Percentiles rank a stretch among this genome's conserved stretches.
These are phyloP conservation scores for Gigaspora rosea DNA, from an alignment of 192 early-diverging fungal species.

Conservation along the genomic window DNA sequence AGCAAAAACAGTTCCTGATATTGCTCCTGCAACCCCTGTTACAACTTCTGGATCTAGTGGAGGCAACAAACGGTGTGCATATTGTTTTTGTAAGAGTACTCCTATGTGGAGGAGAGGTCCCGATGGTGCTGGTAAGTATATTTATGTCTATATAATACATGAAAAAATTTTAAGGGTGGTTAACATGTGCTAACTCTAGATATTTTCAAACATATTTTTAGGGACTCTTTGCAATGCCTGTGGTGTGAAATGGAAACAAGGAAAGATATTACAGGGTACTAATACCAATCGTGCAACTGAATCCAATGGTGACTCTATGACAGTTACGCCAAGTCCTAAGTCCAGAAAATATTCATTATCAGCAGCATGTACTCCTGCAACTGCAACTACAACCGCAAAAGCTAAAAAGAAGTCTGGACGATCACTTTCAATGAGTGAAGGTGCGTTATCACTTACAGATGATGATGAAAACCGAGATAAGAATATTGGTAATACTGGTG, in stretches of 20 bases:
- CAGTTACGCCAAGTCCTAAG: background rate
- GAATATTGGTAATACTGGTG: background rate
- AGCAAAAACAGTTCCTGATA: constrained; percentile 7
- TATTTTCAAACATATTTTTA: background rate
- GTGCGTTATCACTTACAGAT: constrained; percentile 10
- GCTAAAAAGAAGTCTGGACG: constrained; percentile 2
- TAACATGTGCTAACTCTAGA: background rate
- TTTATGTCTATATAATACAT: background rate
- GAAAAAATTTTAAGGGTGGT: background rate
- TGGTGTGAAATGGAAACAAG: constrained; percentile 82
- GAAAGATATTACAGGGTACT: constrained; percentile 63
- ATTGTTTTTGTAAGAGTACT: constrained; percentile 66
- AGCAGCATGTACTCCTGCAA: background rate
- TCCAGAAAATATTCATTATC: constrained; percentile 19
- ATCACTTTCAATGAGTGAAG: constrained; percentile 23
- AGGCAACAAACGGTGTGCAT: constrained; percentile 57
- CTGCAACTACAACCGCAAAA: constrained; percentile 5
- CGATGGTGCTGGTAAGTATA: constrained; percentile 55
- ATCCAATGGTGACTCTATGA: background rate
- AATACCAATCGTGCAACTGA: background rate
- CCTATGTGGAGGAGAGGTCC: constrained; percentile 84
- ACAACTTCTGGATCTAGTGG: constrained; percentile 19
- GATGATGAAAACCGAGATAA: constrained; percentile 26
- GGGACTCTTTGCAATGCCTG: constrained; percentile 77
- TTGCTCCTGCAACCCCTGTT: background rate